phyloP scores from a whole-genome alignment of 2,329 filamentous ascomycete species.

The Hymenoscyphus fraxineus region DNA sequence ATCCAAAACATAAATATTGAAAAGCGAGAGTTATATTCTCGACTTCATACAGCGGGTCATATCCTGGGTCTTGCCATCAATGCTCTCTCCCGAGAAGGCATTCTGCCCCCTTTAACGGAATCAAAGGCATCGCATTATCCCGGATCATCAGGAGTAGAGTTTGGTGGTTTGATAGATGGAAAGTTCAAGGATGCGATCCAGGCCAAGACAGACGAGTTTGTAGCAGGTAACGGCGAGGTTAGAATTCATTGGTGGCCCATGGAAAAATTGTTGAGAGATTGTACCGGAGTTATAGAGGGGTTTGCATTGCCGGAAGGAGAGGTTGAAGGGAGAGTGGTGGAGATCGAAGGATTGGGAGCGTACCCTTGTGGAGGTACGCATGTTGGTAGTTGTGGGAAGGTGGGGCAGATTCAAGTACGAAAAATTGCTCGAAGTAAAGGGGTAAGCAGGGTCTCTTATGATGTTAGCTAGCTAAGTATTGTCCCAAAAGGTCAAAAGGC shows the following conservation, averaged over 20 bases:
- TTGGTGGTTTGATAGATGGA: conserved; percentile 62
- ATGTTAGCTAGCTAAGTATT: not conserved
- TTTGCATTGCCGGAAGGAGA: conserved; percentile 46
- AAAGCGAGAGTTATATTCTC: conserved; percentile 60
- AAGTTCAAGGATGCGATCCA: conserved; percentile 62
- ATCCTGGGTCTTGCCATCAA: conserved; percentile 67
- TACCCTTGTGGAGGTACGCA: conserved; percentile 77
- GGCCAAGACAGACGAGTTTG: conserved; percentile 53
- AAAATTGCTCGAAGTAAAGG: conserved; percentile 66
- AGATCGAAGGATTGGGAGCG: conserved; percentile 63
- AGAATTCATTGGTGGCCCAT: conserved; percentile 66
- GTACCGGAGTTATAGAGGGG: conserved; percentile 51
- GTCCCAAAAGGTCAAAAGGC: too few species aligned
- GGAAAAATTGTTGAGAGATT: conserved; percentile 30
- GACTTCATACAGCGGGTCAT: conserved; percentile 71
- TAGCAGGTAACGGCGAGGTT: conserved; percentile 54
- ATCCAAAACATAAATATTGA: conserved; percentile 56
- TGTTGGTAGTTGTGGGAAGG: conserved; percentile 51
- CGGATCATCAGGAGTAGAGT: conserved; percentile 63
- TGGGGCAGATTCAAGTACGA: conserved; percentile 58
- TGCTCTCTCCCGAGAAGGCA: conserved; percentile 44
- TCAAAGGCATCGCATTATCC: conserved; percentile 71
- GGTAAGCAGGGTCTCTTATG: conserved; percentile 48
- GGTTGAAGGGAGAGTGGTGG: conserved; percentile 59
- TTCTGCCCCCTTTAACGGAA: conserved; percentile 55